Base-by-base conservation (phyloP, 1,284 basidiomycete species). In the Gomphus sp. region DNA sequence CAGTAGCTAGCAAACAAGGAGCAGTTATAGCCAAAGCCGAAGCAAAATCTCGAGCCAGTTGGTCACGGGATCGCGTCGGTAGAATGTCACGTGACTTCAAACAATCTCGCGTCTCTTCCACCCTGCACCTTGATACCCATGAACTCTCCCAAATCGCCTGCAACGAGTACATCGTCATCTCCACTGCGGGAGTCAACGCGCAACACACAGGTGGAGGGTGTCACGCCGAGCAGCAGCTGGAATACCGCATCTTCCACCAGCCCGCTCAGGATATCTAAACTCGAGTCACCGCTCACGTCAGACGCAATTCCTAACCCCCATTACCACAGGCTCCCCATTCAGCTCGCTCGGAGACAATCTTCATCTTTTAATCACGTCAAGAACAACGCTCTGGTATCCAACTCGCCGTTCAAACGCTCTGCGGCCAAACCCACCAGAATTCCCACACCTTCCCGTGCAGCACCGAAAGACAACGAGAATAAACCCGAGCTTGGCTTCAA, bases 291-390 rank as follows among this genome's bases (percentile, higher is more conserved):
- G 33, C 52, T 57, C 28, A 64, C 48, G 44, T 56, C 71, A 18
- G 68, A 62, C 57, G 56, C 56, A n/a, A 31, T 57, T 10, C 65
- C 55, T 66, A 73, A 61, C 72, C 73, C 28, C 69, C 76, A 61
- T 41, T 56, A 49, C 33, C 55, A 55, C 54, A 48, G 56, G 72
- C 57, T 66, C 62, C 54, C 63, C 56, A 50, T 79, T 37, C 70
- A 73, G 43, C 70, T 87, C 52, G 82, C 86, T 55, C 80, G 92
- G 55, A 80, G 92, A 53, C 82, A 86, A 3, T 91, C 88, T 18
- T 86, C 82, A 55, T 91, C 87, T 66, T 94, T 89, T 75, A 89
- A 84, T 66, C 89, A 91, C 71, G 80, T 93, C 64, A 80, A 81
- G 63, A 86, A 76, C 62, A 91, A 89, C 71, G 85, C 88, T 65